Evolutionary conservation across 805 yeast species (phyloP).

Genomic region (Starmerella bombi): DNA sequence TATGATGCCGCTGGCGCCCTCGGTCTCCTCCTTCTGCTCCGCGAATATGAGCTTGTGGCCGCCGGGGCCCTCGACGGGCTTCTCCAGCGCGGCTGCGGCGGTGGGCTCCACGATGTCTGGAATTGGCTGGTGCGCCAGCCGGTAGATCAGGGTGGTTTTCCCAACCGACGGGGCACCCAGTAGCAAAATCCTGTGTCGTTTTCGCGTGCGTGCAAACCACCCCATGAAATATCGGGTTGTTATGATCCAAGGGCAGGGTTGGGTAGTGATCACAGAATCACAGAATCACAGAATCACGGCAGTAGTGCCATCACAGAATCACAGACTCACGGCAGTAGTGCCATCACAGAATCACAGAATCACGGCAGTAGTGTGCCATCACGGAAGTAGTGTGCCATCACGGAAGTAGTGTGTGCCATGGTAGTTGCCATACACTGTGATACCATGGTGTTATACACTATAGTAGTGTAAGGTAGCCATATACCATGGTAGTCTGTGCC

Average conservation of each 20-base stretch:
- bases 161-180: conserved; percentile 12
- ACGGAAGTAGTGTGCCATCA: too few relatives aligned
- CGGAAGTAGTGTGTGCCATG: too few relatives aligned
- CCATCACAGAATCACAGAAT: too few relatives aligned
- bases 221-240: too few relatives aligned
- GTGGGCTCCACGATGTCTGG: conserved; percentile 17
- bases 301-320: too few relatives aligned
- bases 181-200: conserved; percentile 8
- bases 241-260: too few relatives aligned
- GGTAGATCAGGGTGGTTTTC: conserved; percentile 15
- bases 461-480: too few relatives aligned
- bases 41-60: conserved; percentile 9
- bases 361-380: too few relatives aligned
- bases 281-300: neutral
- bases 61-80: conserved; percentile 3
- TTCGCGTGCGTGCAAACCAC: conserved; percentile 7
- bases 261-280: conserved; percentile 1
- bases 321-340: neutral
- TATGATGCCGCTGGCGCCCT: conserved; percentile 12
- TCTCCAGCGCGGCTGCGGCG: conserved; percentile 13
- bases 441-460: too few relatives aligned
- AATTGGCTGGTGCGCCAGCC: conserved; percentile 15
- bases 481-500: too few relatives aligned
- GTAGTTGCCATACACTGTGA: too few relatives aligned
- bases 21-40: conserved; percentile 14